Evolutionary conservation across 257 asterid genomes (phyloP).

Genomic region (Solanum gracilifrons): DNA sequence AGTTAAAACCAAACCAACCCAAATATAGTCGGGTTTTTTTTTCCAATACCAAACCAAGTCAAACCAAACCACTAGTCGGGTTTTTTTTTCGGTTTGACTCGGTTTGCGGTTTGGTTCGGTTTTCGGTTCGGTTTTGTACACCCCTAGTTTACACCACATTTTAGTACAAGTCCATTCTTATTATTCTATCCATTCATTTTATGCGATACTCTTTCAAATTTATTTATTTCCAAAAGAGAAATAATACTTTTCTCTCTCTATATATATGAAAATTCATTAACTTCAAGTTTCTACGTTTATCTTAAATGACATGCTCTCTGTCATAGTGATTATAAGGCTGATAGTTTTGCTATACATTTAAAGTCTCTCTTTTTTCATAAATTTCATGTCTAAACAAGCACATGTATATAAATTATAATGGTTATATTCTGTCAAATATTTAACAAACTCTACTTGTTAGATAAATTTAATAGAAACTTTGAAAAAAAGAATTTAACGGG

Average conservation of each 20-base stretch:
- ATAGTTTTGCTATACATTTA: neutral
- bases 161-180: too few species aligned
- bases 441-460: neutral
- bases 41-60: too few species aligned
- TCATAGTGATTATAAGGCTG: accelerated
- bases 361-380: neutral
- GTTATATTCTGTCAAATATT: neutral
- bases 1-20: too few species aligned
- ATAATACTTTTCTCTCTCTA: neutral
- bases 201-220: neutral
- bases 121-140: too few species aligned
- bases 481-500: too few species aligned
- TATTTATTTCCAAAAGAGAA: neutral
- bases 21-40: too few species aligned
- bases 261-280: neutral
- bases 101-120: too few species aligned
- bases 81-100: too few species aligned
- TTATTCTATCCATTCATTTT: neutral
- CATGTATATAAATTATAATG: neutral
- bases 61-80: too few species aligned
- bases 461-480: neutral
- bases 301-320: neutral
- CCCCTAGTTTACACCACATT: neutral
- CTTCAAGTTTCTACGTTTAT: neutral
- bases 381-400: neutral